These are phyloP conservation scores for Phaeotremella fagi DNA, from an alignment of 768 basidiomycete genomes.

Conservation along the genomic window DNA sequence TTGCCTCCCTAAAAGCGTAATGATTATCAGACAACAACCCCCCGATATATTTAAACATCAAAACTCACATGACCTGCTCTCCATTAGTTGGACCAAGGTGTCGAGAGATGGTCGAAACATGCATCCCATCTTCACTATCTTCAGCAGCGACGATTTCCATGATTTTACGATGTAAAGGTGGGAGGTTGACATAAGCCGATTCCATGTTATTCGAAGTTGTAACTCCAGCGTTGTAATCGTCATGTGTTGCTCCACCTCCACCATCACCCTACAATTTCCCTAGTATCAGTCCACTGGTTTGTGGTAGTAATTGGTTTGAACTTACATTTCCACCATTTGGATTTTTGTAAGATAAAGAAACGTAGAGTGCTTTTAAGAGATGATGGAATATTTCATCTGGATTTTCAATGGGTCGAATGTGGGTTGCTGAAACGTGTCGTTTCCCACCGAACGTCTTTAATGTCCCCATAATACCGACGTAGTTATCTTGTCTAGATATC, in stretches of 20 bases:
- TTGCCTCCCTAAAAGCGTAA: slow-evolving; percentile 47
- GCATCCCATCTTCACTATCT: slow-evolving; percentile 62
- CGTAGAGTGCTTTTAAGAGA: slow-evolving; percentile 66
- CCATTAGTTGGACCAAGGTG: slow-evolving; percentile 57
- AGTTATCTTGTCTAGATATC: slow-evolving; percentile 61
- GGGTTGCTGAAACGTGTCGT: slow-evolving; percentile 71
- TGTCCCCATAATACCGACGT: slow-evolving; percentile 73
- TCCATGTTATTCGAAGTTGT: slow-evolving; percentile 5
- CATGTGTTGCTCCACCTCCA: slow-evolving; percentile 3
- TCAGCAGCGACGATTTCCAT: slow-evolving; percentile 59
- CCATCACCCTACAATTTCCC: slow-evolving; percentile 9
- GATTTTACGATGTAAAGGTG: slow-evolving; percentile 61
- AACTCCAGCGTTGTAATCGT: slow-evolving; percentile 11
- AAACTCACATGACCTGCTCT: slow-evolving; percentile 60
- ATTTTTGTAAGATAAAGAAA: slow-evolving; percentile 58
- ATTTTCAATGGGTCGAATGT: slow-evolving; percentile 66
- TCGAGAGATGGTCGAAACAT: slow-evolving; percentile 67
- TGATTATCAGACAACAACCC: not conserved
- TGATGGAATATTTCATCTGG: slow-evolving; percentile 78
- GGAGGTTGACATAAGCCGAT: slow-evolving; percentile 55
- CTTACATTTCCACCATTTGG: slow-evolving; percentile 56
- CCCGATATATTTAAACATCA: not conserved
- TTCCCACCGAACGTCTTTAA: slow-evolving; percentile 78
- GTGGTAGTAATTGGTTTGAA: no score
- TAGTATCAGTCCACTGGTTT: no score